Conservation (phyloP, 208 protist species). For the Wallacemonas sp. region DNA sequence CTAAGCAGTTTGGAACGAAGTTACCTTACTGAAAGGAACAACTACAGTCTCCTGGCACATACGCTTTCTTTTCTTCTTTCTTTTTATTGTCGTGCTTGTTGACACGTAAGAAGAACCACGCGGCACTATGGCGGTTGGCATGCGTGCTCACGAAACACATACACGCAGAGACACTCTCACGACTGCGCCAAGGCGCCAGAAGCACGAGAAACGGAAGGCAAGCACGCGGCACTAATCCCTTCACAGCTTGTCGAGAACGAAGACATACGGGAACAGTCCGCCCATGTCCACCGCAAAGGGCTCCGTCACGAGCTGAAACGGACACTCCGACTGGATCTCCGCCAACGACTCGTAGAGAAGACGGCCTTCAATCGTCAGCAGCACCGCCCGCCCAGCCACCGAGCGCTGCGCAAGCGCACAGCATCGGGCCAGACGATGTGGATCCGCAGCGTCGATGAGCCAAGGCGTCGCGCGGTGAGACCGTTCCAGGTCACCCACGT, state of each 20-base stretch:
- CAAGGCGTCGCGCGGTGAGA: background rate
- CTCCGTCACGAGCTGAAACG: slow-evolving; percentile 26
- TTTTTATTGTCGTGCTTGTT: no score
- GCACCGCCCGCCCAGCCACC: slow-evolving; percentile 53
- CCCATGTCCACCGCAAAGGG: slow-evolving; percentile 47
- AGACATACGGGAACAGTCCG: slow-evolving; percentile 56
- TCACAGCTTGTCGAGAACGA: slow-evolving; percentile 39
- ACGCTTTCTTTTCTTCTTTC: no score
- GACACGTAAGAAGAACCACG: no score
- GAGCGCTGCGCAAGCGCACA: no score
- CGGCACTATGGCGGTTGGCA: no score
- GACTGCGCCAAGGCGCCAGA: background rate
- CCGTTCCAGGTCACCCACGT: no score
- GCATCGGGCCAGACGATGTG: background rate
- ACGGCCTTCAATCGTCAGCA: slow-evolving; percentile 48
- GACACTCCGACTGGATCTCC: slow-evolving; percentile 12
- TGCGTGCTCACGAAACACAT: no score
- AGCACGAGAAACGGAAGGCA: background rate
- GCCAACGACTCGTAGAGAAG: slow-evolving; percentile 32
- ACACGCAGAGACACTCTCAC: background rate
- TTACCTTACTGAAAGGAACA: no score
- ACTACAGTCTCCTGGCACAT: no score
- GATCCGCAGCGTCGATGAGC: background rate
- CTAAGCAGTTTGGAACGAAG: no score
- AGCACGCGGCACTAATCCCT: background rate